Evolutionary conservation across 768 basidiomycete species (phyloP).

Genomic region (Gloeopeniophorella convolvens): DNA sequence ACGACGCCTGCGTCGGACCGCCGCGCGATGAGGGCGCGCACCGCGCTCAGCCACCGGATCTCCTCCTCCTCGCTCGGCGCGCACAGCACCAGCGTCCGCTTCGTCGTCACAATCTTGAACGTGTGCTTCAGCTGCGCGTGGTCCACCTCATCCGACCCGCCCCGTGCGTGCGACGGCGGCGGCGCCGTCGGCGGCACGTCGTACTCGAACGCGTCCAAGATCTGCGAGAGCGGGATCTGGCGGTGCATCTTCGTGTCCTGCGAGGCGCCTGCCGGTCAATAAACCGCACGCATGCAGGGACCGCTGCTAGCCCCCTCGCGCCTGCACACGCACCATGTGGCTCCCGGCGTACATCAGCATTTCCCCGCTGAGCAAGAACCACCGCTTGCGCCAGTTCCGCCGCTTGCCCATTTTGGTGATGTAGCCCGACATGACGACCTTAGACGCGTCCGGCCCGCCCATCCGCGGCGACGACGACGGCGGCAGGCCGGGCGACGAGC

Average conservation of each 20-base stretch:
- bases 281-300: too few relatives aligned
- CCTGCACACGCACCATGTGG: constrained; percentile 74
- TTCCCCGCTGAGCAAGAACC: constrained; percentile 91
- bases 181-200: constrained; percentile 49
- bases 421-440: constrained; percentile 82
- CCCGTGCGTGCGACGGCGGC: constrained; percentile 28
- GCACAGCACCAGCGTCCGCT: constrained; percentile 80
- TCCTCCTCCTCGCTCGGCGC: constrained; percentile 97
- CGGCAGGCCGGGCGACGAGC: constrained; percentile 24
- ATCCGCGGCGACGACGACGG: constrained; percentile 41
- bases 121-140: constrained; percentile 41
- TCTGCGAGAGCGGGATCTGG: constrained; percentile 74
- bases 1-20: constrained; percentile 36
- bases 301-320: not conserved
- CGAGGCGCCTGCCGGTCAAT: not conserved
- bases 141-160: constrained; percentile 40
- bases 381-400: constrained; percentile 92
- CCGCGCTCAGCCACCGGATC: constrained; percentile 95
- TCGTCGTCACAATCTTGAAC: constrained; percentile 96
- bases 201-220: constrained; percentile 90
- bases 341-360: constrained; percentile 83
- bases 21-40: constrained; percentile 83
- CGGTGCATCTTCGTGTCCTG: constrained; percentile 90
- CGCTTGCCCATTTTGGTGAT: constrained; percentile 96
- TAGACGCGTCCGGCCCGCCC: constrained; percentile 54